A percentile compares a stretch with the other conserved stretches of the same genome.
Conservation (phyloP, 1,284 basidiomycete species). For the Sphaerobolus stellatus region DNA sequence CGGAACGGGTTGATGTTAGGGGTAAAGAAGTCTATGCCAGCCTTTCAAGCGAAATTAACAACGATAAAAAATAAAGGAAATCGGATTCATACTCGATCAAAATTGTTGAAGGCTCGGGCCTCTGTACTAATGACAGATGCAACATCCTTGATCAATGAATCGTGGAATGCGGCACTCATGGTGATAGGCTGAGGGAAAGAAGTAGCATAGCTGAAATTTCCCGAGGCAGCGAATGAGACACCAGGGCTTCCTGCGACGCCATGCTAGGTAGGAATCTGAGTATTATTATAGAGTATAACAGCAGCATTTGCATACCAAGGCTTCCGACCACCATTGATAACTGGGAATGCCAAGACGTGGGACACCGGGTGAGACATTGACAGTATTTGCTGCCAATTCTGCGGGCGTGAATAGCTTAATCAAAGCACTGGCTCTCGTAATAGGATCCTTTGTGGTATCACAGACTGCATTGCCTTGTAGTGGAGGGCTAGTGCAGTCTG, state of each 20-base stretch:
- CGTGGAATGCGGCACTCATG: conserved; percentile 44
- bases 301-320: conserved; percentile 35
- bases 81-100: conserved; percentile 1
- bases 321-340: conserved; percentile 59
- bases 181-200: conserved; percentile 49
- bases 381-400: conserved; percentile 51
- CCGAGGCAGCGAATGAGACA: conserved; percentile 46
- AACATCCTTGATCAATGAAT: conserved; percentile 46
- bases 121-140: conserved; percentile 53
- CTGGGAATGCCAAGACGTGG: conserved; percentile 48
- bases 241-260: conserved; percentile 54
- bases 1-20: conserved; percentile 63
- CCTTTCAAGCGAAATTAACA: conserved; percentile 24
- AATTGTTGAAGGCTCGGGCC: conserved; percentile 55
- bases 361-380: conserved; percentile 49
- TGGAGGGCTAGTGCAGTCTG: conserved; percentile 47
- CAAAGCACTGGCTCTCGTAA: conserved; percentile 48
- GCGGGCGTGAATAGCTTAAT: conserved; percentile 46
- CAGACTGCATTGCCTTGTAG: conserved; percentile 48
- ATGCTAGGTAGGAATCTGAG: conserved; percentile 35
- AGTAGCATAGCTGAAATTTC: conserved; percentile 54
- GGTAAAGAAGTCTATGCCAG: conserved; percentile 56
- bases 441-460: conserved; percentile 43
- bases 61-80: neutral
- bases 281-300: neutral